A percentile compares a stretch with the other conserved stretches of the same genome.
Conservation (phyloP, 2,329 filamentous ascomycete genomes). For the Fusarium piperis region DNA sequence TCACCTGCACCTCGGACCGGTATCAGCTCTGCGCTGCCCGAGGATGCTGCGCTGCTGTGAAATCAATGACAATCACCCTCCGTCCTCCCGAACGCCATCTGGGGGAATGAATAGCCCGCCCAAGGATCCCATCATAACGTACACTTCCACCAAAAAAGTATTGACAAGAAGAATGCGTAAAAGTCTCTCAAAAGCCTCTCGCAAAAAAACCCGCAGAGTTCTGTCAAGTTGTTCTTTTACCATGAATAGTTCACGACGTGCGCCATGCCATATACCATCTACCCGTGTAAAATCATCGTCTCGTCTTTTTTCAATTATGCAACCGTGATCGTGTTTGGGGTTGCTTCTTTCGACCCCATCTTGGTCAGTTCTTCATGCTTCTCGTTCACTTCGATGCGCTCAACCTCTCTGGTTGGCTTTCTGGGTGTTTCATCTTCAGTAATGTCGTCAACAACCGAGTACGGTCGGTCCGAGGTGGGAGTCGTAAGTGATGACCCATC, state of each 20-base stretch:
- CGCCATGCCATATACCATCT: slow-evolving; percentile 37
- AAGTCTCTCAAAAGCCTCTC: slow-evolving; percentile 20
- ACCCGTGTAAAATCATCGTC: slow-evolving; percentile 34
- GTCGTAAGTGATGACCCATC: slow-evolving; percentile 52
- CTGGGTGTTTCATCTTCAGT: slow-evolving; percentile 46
- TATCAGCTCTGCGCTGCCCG: slow-evolving; percentile 37
- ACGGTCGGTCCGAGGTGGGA: slow-evolving; percentile 50
- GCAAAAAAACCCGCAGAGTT: slow-evolving; percentile 28
- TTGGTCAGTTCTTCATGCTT: slow-evolving; percentile 36
- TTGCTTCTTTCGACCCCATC: slow-evolving; percentile 38
- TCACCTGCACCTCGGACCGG: slow-evolving; percentile 26
- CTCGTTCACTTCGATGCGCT: slow-evolving; percentile 35
- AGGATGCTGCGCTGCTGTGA: slow-evolving; percentile 24
- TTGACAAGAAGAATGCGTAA: slow-evolving; percentile 43
- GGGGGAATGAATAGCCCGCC: slow-evolving; percentile 13
- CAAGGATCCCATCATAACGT: slow-evolving; percentile 37
- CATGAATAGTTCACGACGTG: slow-evolving; percentile 31
- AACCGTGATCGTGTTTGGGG: slow-evolving; percentile 40
- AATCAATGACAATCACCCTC: slow-evolving; percentile 27
- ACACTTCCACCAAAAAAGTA: slow-evolving; percentile 39
- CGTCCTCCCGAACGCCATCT: slow-evolving; percentile 35
- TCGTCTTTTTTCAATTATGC: slow-evolving; percentile 37
- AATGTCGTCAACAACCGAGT: slow-evolving; percentile 46
- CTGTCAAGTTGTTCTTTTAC: slow-evolving; percentile 24
- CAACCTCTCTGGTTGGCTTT: slow-evolving; percentile 39